A percentile compares a stretch with the other conserved stretches of the same genome.
Conservation (phyloP, 202 grass and related monocot species). For the Saccharum hybrid region DNA sequence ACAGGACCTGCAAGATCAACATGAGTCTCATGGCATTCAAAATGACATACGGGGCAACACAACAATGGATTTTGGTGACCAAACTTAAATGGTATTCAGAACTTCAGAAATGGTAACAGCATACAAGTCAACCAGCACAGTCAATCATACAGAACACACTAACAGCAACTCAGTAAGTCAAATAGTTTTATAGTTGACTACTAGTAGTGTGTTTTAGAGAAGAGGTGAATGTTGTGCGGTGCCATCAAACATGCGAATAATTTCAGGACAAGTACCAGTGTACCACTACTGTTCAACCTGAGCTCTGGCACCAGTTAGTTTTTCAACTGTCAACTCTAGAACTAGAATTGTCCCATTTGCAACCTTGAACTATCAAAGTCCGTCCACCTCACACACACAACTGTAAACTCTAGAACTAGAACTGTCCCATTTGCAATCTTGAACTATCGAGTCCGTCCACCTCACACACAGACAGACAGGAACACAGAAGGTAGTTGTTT, state of each 20-base stretch:
- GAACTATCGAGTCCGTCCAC: background rate
- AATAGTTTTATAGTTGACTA: slow-evolving; percentile 11
- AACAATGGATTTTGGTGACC: slow-evolving; percentile 4
- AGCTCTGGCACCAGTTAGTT: background rate
- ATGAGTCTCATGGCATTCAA: background rate
- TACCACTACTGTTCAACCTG: background rate
- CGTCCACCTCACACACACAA: background rate
- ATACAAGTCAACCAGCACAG: background rate
- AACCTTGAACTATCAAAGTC: background rate
- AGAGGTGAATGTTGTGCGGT: background rate
- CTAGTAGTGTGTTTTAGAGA: background rate
- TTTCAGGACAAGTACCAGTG: background rate
- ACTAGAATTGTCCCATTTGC: background rate
- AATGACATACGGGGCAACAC: background rate
- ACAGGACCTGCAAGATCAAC: too few relatives aligned
- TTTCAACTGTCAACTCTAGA: background rate
- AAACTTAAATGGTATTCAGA: background rate
- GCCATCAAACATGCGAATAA: slow-evolving; percentile 15
- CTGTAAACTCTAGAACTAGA: background rate
- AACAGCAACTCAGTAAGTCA: background rate
- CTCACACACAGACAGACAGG: too few relatives aligned
- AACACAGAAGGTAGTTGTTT: too few relatives aligned
- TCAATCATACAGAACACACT: background rate
- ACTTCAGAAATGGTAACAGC: background rate
- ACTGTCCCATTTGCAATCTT: background rate